Evolutionary conservation across 176 grass and related monocot genomes (phyloP), one percentile per base, ranked within the genome.

Genomic region (Pharus latifolius): DNA sequence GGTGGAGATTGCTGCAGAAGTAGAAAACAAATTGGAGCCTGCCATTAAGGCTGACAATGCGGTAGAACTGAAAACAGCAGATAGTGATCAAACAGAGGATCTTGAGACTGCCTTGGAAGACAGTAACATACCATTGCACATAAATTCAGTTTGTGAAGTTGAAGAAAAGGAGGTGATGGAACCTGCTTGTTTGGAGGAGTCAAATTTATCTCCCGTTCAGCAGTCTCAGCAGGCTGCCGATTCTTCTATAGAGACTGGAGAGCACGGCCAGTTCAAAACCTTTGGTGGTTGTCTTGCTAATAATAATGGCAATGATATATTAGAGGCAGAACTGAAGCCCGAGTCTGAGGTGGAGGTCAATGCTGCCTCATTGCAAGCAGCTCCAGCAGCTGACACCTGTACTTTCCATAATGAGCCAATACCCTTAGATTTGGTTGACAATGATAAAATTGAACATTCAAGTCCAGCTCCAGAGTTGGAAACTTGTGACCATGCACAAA

Each of bases 221-320:
- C n/a, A n/a, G n/a, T n/a, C n/a, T 66, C 84, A 33, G 47, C 33
- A 78, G 24, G 60, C 14, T 34, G 31, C 44, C 18, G 22, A 30
- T 61, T 37, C 67, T 77, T 44, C 23, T 56, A 22, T 28, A 70
- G 62, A 75, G 35, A 74, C 50, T 69, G 34, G 63, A 71, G 48
- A 58, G n/a, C 17, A 30, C 1, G 68, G 25, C 46, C 51, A 65
- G 7, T 70, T 63, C 23, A 55, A 70, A 45, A 34, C 37, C 34
- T 17, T 34, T 59, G 11, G 12, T 65, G 57, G 33, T 69, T 30
- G 25, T 41, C 42, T 79, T 51, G 13, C 62, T 66, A 58, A 78
- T 76, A 75, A 52, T 56, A 34, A 29, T 50, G 68, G 41, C 18
- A 35, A 67, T 56, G 51, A 6, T 78, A 43, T 56, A 56, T 30